Evolutionary conservation across 2,329 filamentous ascomycete genomes (phyloP).

Genomic region (Parascedosporium putredinis): DNA sequence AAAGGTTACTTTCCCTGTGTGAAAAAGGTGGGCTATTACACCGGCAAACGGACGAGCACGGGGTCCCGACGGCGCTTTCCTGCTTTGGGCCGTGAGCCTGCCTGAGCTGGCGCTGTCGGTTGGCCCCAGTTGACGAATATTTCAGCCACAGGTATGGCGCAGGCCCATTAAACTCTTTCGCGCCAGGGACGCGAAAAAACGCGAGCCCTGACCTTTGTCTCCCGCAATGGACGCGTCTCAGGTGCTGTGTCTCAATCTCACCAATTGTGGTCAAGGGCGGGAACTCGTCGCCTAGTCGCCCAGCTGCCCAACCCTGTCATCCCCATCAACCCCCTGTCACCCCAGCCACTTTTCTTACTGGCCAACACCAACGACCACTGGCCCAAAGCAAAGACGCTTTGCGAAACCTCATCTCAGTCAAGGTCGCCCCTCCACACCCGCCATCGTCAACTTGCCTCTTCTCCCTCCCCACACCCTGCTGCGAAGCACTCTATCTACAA

Average conservation of each 20-base stretch:
- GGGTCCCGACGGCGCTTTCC: too few species aligned
- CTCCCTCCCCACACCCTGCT: background rate
- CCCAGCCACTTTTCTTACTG: conserved; percentile 16
- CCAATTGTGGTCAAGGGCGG: too few species aligned
- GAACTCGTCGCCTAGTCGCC: too few species aligned
- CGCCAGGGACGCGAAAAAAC: conserved; percentile 17
- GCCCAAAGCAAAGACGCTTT: background rate
- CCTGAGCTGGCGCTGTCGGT: too few species aligned
- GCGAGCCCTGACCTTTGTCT: too few species aligned
- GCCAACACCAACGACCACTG: conserved; percentile 7
- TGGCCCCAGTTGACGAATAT: background rate
- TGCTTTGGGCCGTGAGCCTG: too few species aligned
- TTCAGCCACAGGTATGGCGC: conserved; percentile 7
- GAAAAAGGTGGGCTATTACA: too few species aligned
- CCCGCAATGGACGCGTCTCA: too few species aligned
- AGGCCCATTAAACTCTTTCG: conserved; percentile 6
- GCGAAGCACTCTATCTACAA: background rate
- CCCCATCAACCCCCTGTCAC: conserved; percentile 3
- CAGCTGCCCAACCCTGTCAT: background rate
- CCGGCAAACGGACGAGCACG: too few species aligned
- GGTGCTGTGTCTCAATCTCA: too few species aligned
- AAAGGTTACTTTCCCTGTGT: too few species aligned
- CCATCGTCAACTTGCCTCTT: conserved; percentile 11
- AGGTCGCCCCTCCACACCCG: conserved; percentile 16
- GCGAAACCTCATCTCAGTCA: conserved; percentile 16